Evolutionary conservation across 148 eudicot species (phyloP), one percentile per base, ranked within the genome.

Genomic region (Cornus kousa): DNA sequence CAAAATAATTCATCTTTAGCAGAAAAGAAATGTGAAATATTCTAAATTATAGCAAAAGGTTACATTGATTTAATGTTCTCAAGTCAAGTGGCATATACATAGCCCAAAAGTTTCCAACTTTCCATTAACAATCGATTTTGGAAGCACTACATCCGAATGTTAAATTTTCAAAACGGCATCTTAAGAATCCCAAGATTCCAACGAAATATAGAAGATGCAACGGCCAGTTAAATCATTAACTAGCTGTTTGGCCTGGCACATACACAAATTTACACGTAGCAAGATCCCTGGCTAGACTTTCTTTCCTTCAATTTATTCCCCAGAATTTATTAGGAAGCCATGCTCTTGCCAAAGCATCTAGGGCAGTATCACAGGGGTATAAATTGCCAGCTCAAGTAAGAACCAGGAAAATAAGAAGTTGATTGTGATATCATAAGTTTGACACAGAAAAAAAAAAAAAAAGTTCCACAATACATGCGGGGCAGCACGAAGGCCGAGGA

Each of bases 281-380:
- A 75, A 13, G 9, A 39, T 75, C 68, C 70, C 32, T 37, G 65
- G 46, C 69, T 75, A 74, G 35, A 35, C 5, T 37, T 75, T 65
- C 37, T 64, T 22, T 20, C 3, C 70, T 22, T 37, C 19, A 20
- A 57, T 33, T 37, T 74, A 19, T 23, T 64, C 40, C 59, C 59
- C 53, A 40, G 3, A 3, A 16, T 16, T 68, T 48, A 59, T 11
- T 9, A 19, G 57, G 22, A 31, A 2, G 28, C 57, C 2, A 13
- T 23, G n/a, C 35, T 69, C 22, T 69, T 35, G 22, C 73, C 53
- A 71, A 71, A 66, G 22, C 24, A 24, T 19, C 31, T 64, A 75
- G 31, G 9, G 23, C 39, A 22, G 57, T 70, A 64, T 46, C 28
- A 67, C 28, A 10, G 5, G 78, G 13, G 43, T 65, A 46, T 8